phyloP scores from a whole-genome alignment of 345 rosid genomes.

The Jatropha curcas region DNA sequence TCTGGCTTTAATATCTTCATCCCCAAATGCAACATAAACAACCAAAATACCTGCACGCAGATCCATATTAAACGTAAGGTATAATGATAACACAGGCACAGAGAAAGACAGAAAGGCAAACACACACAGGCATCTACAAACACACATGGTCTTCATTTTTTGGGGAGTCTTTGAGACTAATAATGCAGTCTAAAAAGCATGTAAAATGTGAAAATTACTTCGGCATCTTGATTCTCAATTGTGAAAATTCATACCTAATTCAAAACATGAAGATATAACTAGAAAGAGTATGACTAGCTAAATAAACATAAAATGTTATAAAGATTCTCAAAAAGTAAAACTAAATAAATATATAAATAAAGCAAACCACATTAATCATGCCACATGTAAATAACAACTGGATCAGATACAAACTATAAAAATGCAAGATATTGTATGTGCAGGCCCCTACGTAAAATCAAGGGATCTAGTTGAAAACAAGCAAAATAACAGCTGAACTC shows the following conservation, averaged over 20 bases:
- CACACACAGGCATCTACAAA: background rate
- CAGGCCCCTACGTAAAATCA: background rate
- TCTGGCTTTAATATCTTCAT: slow-evolving; percentile 67
- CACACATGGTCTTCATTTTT: background rate
- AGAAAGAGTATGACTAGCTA: background rate
- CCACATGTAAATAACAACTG: background rate
- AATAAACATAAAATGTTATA: no score
- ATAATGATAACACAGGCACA: no score
- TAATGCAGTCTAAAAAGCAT: background rate
- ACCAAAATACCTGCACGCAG: slow-evolving; percentile 68
- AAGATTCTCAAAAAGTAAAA: background rate
- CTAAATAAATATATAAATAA: background rate
- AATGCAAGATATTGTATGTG: background rate
- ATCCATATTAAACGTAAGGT: slow-evolving; percentile 2
- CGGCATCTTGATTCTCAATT: background rate
- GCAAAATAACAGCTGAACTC: background rate
- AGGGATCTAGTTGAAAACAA: no score
- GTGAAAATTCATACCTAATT: background rate
- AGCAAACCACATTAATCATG: background rate
- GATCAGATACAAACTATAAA: no score
- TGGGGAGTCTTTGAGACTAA: no score
- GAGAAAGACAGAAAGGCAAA: background rate
- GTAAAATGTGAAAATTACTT: background rate
- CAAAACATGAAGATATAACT: background rate
- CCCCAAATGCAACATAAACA: slow-evolving; percentile 71